Evolutionary conservation across 2,329 filamentous ascomycete genomes (phyloP).

Genomic region (Thielaviopsis ethacetica): DNA sequence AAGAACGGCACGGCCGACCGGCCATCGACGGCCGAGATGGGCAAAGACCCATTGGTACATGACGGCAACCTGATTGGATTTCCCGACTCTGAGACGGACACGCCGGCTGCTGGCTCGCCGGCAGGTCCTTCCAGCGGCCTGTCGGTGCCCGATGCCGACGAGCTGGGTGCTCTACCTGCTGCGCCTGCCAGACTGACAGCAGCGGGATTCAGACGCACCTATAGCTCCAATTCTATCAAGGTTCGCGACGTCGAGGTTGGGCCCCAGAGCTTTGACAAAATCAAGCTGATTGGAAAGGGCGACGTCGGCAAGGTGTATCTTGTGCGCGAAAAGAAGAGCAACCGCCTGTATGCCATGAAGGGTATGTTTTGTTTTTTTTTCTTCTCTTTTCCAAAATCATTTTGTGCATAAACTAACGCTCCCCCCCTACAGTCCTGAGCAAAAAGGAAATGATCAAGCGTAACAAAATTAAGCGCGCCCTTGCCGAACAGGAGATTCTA

Average conservation of each 20-base stretch:
- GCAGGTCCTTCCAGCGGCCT: conserved; percentile 21
- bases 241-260: conserved; percentile 93
- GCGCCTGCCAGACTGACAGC: conserved; percentile 46
- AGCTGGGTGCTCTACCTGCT: conserved; percentile 46
- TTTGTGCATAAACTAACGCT: no score
- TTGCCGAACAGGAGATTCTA: conserved; percentile 94
- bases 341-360: conserved; percentile 94
- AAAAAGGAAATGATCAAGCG: conserved; percentile 99
- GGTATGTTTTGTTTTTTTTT: conserved; percentile 35
- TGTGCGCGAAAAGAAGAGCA: conserved; percentile 95
- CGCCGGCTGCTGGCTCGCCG: conserved; percentile 16
- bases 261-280: conserved; percentile 94
- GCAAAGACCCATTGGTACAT: conserved; percentile 53
- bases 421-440: conserved; percentile 55
- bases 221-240: conserved; percentile 99
- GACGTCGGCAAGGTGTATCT: conserved; percentile 98
- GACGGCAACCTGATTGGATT: conserved; percentile 35
- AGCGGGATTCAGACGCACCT: conserved; percentile 77
- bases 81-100: conserved; percentile 19
- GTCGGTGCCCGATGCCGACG: conserved; percentile 29
- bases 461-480: conserved; percentile 97
- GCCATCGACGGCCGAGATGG: conserved; percentile 71
- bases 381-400: neutral
- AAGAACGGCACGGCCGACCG: conserved; percentile 42
- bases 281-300: conserved; percentile 96